Percentiles rank a stretch among this genome's conserved stretches.
Conservation (phyloP, 345 rosid genomes). For the Geranium rotundifolium region DNA sequence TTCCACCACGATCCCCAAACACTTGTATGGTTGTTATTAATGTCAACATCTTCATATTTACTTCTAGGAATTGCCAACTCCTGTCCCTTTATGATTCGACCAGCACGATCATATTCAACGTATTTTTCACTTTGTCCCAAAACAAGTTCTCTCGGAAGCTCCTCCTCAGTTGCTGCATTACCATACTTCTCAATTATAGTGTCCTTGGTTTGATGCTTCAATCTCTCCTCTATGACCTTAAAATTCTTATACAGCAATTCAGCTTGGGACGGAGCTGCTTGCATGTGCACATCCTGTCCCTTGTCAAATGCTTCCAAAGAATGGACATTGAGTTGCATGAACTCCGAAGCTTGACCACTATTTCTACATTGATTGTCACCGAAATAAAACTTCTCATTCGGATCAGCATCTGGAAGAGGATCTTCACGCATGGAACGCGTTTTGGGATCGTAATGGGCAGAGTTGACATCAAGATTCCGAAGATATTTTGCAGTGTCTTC, state of each 20-base stretch:
- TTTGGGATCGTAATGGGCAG: constrained; percentile 61
- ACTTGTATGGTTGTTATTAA: constrained; percentile 49
- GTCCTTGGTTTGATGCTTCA: constrained; percentile 43
- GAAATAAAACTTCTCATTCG: constrained; percentile 59
- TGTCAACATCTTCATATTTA: constrained; percentile 47
- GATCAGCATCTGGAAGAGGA: constrained; percentile 79
- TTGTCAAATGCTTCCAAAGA: constrained; percentile 63
- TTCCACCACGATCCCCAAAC: constrained; percentile 98
- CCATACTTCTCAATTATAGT: constrained; percentile 55
- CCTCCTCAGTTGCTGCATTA: constrained; percentile 50
- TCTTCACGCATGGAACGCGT: constrained; percentile 77
- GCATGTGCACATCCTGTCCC: constrained; percentile 66
- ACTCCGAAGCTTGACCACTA: constrained; percentile 69
- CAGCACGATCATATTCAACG: constrained; percentile 70
- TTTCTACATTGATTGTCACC: constrained; percentile 59
- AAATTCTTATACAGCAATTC: constrained; percentile 49
- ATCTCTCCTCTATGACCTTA: constrained; percentile 37
- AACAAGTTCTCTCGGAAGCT: constrained; percentile 52
- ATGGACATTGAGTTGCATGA: constrained; percentile 51
- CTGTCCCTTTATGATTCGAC: constrained; percentile 60
- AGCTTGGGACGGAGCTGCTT: constrained; percentile 78
- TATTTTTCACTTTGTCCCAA: constrained; percentile 69
- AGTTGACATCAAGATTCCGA: constrained; percentile 54
- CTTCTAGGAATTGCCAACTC: constrained; percentile 48
- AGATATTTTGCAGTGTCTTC: constrained; percentile 60